Base-by-base conservation (phyloP, 176 grass and related monocot species). In the Avena eriantha region DNA sequence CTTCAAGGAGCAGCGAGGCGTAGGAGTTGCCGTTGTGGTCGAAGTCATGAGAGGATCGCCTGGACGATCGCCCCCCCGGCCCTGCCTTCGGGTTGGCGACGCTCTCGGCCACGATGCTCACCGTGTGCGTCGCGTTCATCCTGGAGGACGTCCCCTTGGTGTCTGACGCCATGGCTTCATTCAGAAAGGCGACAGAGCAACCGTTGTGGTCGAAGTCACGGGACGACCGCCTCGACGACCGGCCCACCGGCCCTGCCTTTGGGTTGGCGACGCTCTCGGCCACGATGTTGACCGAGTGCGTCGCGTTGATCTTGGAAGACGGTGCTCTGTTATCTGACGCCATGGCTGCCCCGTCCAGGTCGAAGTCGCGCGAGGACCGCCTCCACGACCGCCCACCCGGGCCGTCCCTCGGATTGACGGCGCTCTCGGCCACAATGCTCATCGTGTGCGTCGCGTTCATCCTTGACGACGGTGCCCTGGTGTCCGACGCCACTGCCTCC, bases 281-380 rank as follows among this genome's bases (percentile, higher is more conserved):
- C 15, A 82, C 86, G 3, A 88, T 71, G 82, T 78, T 85, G 48
- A 91, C 82, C 53, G 86, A 77, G 70, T 88, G 90, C 31, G 86
- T 82, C 35, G 87, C 70, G 36, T 90, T 91, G 56, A 88, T 86
- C 82, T 78, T 92, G 55, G 82, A 34, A 0, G 77, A 81, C 8
- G 77, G 33, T 17, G 39, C 59, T 35, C 84, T 91, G 49, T 31
- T 77, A 41, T 91, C 82, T 34, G 77, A 53, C 47, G 76, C 76
- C 23, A 75, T 46, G 21, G 83, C 10, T 17, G 82, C 39, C 39
- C 36, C 53, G 16, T 76, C 73, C 66, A 91, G 82, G 69, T 96
- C 94, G 59, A 96, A 94, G 81, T 98, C 97, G 24, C 94, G 85
- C 0, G 97, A 99, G 4, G 94, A 94, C 4, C 89, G 77, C 85